phyloP scores from a whole-genome alignment of 495 filamentous ascomycete genomes.

The Rostrohypoxylon terebratum region DNA sequence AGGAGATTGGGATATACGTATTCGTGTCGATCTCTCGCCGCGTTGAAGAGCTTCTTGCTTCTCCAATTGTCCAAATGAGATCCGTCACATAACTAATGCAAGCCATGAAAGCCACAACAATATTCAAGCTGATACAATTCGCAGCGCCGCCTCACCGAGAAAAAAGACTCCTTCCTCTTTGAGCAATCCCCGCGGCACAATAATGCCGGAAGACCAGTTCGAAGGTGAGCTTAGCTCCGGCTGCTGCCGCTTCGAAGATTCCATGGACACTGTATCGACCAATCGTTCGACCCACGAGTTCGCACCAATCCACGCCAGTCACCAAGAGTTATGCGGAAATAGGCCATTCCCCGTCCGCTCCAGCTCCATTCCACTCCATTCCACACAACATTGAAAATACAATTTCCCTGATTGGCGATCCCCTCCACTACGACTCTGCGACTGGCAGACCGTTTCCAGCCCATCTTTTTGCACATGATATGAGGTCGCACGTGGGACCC shows the following conservation, averaged over 20 bases:
- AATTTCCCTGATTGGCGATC: constrained; percentile 25
- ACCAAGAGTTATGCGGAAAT: constrained; percentile 28
- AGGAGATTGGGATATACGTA: not conserved
- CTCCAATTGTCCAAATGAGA: not conserved
- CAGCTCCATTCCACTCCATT: too few relatives aligned
- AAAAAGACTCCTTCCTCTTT: constrained; percentile 33
- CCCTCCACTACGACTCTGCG: not conserved
- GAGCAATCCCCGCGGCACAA: constrained; percentile 21
- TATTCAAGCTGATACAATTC: not conserved
- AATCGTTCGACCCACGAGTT: constrained; percentile 42
- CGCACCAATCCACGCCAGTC: not conserved
- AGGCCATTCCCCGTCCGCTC: constrained; percentile 20
- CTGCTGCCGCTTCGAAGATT: not conserved
- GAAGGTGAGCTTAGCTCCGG: constrained; percentile 17
- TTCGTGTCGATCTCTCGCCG: not conserved
- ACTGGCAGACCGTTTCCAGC: constrained; percentile 1
- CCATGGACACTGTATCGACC: constrained; percentile 26
- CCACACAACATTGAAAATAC: constrained; percentile 17
- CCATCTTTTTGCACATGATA: constrained; percentile 22
- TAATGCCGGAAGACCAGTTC: constrained; percentile 17
- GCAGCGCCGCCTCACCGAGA: not conserved
- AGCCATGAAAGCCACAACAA: constrained; percentile 19
- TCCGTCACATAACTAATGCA: constrained; percentile 16
- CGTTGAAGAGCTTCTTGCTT: not conserved
- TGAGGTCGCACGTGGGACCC: constrained; percentile 31